Percentiles rank a stretch among this genome's conserved stretches.
Evolutionary conservation across 139 green algal species (phyloP).

Genomic region (Chlorella sp.): DNA sequence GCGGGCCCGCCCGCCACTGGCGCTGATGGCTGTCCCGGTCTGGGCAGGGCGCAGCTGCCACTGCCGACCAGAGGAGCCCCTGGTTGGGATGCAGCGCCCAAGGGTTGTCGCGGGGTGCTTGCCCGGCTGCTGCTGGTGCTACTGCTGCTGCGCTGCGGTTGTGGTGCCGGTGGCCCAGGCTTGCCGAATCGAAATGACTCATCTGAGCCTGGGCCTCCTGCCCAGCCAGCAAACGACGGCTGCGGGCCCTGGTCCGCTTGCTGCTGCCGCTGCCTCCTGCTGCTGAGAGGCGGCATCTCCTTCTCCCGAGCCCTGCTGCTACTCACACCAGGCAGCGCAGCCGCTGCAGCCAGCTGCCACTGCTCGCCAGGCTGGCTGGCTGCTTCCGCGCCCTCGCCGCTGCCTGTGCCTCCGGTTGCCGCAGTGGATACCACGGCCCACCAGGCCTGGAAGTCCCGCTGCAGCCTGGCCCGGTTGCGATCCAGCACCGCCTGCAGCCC

Average conservation of each 20-base stretch:
- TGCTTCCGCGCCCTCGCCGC: not conserved
- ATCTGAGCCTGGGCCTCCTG: too few species aligned
- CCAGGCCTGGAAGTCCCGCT: slow-evolving; percentile 86
- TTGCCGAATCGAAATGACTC: too few species aligned
- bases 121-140: not conserved
- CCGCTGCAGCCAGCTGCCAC: not conserved
- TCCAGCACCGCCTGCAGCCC: slow-evolving; percentile 82
- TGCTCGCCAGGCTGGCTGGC: not conserved
- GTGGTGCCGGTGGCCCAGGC: not conserved
- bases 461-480: slow-evolving; percentile 63
- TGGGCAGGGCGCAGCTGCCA: not conserved
- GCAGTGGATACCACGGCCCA: not conserved
- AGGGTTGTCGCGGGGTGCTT: not conserved
- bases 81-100: not conserved
- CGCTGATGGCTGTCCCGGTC: too few species aligned
- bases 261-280: not conserved
- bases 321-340: not conserved
- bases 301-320: slow-evolving; percentile 6
- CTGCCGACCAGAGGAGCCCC: not conserved
- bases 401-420: not conserved
- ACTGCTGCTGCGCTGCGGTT: not conserved
- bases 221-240: too few species aligned
- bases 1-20: too few species aligned
- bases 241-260: too few species aligned
- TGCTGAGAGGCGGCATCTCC: not conserved